These are phyloP conservation scores for Iberis amara DNA, from an alignment of 441 rosid species.

Conservation along the genomic window DNA sequence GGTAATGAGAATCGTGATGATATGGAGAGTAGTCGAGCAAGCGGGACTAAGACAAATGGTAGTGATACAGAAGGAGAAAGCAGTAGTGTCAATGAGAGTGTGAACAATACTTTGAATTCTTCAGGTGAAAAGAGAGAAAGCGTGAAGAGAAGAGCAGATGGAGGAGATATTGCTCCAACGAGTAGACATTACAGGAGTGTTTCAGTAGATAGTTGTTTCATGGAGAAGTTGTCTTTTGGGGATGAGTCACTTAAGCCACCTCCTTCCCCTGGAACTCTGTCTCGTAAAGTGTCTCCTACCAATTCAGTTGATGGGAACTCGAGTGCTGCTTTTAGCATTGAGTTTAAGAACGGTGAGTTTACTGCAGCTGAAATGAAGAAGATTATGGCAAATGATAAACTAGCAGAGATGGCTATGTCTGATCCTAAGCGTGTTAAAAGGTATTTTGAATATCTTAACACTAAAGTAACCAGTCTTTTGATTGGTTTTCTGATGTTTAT, in stretches of 20 bases:
- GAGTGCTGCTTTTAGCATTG: slow-evolving; percentile 20
- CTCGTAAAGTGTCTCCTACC: slow-evolving; percentile 58
- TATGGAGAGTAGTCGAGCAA: slow-evolving; percentile 79
- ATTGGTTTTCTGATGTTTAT: not conserved
- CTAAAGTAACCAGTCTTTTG: not conserved
- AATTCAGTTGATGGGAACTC: slow-evolving; percentile 60
- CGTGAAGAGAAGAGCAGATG: slow-evolving; percentile 59
- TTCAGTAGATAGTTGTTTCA: slow-evolving; percentile 82
- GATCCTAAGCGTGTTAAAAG: slow-evolving; percentile 97
- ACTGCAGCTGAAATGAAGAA: slow-evolving; percentile 80
- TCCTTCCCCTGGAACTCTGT: slow-evolving; percentile 62
- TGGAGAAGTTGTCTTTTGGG: slow-evolving; percentile 64
- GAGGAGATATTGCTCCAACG: slow-evolving; percentile 65
- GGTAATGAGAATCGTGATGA: slow-evolving; percentile 70
- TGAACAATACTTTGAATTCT: slow-evolving; percentile 28
- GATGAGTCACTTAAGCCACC: slow-evolving; percentile 72
- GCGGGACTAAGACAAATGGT: slow-evolving; percentile 76
- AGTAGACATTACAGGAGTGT: slow-evolving; percentile 79
- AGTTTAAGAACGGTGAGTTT: slow-evolving; percentile 63
- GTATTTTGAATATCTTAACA: slow-evolving; percentile 30
- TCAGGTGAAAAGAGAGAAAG: slow-evolving; percentile 60
- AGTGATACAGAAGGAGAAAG: slow-evolving; percentile 93
- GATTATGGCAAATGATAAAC: slow-evolving; percentile 89
- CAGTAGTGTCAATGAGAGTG: slow-evolving; percentile 43
- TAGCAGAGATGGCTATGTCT: slow-evolving; percentile 75